Conservation (phyloP, 352 stramenopile genomes). For the Thraustochytrium striatum region DNA sequence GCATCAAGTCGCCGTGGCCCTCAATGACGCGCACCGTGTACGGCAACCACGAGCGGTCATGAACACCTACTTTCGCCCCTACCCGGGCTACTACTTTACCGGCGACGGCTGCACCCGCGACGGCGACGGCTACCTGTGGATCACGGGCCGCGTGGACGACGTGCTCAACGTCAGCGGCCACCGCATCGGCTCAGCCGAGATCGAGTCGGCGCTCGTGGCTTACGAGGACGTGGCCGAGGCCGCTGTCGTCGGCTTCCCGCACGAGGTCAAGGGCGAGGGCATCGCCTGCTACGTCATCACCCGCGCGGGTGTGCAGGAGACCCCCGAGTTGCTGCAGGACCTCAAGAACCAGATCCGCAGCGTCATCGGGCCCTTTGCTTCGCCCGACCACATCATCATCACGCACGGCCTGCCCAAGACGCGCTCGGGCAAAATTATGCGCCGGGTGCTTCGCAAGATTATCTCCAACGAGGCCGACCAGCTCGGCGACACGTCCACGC, state of each 20-base stretch:
- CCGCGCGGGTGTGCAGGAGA: slow-evolving; percentile 48
- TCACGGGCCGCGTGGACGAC: slow-evolving; percentile 96
- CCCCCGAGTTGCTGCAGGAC: slow-evolving; percentile 66
- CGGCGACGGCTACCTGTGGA: slow-evolving; percentile 95
- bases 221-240: slow-evolving; percentile 86
- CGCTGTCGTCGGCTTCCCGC: slow-evolving; percentile 87
- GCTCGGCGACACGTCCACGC: slow-evolving; percentile 92
- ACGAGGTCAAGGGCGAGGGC: slow-evolving; percentile 92
- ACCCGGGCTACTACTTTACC: slow-evolving; percentile 94
- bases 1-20: slow-evolving; percentile 89
- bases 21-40: slow-evolving; percentile 86
- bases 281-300: slow-evolving; percentile 87
- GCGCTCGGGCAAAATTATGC: slow-evolving; percentile 96
- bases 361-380: slow-evolving; percentile 91
- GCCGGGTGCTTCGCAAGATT: slow-evolving; percentile 96
- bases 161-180: slow-evolving; percentile 89
- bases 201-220: slow-evolving; percentile 81
- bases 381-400: slow-evolving; percentile 89
- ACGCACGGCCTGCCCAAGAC: slow-evolving; percentile 89
- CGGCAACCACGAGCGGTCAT: slow-evolving; percentile 77
- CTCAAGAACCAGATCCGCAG: slow-evolving; percentile 72
- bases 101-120: slow-evolving; percentile 79
- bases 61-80: slow-evolving; percentile 89
- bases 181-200: slow-evolving; percentile 77
- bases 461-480: slow-evolving; percentile 85